Conservation (phyloP, 169 alveolate genomes). For the Sarcocystis neurona region DNA sequence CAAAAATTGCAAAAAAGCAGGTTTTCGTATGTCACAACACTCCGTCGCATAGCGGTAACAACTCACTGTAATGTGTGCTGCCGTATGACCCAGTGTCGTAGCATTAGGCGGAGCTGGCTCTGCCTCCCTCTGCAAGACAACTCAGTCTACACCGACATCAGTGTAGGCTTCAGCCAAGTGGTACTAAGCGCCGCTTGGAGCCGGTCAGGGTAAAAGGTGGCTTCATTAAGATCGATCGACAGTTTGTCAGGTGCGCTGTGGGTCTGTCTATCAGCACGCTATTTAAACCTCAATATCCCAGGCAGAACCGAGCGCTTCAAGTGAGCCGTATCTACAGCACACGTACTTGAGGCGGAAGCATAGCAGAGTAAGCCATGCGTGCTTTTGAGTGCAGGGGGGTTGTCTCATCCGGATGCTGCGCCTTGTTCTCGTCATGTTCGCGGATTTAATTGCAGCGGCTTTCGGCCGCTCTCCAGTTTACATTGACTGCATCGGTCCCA, state of each 20-base stretch:
- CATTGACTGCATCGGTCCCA: neutral
- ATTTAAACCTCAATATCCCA: neutral
- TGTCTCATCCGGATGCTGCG: slow-evolving; percentile 16
- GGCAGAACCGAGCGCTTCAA: neutral
- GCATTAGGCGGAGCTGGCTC: neutral
- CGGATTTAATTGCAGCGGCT: slow-evolving; percentile 14
- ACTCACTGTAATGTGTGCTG: neutral
- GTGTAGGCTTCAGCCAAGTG: too few species aligned
- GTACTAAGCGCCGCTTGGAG: too few species aligned
- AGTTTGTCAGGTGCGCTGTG: neutral
- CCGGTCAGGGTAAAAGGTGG: too few species aligned
- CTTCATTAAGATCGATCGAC: neutral
- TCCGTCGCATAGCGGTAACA: neutral
- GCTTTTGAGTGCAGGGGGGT: neutral
- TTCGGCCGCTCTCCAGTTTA: neutral
- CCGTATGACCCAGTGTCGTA: neutral
- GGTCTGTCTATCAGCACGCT: neutral
- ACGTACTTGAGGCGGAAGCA: neutral
- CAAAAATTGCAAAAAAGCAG: neutral
- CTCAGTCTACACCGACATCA: too few species aligned
- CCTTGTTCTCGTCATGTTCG: neutral
- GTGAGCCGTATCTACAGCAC: neutral
- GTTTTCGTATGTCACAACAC: neutral
- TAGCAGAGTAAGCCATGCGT: neutral
- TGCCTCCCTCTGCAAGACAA: neutral